These are phyloP conservation scores for Tephrocybe sp. DNA, from an alignment of 768 basidiomycete species.

Conservation along the genomic window DNA sequence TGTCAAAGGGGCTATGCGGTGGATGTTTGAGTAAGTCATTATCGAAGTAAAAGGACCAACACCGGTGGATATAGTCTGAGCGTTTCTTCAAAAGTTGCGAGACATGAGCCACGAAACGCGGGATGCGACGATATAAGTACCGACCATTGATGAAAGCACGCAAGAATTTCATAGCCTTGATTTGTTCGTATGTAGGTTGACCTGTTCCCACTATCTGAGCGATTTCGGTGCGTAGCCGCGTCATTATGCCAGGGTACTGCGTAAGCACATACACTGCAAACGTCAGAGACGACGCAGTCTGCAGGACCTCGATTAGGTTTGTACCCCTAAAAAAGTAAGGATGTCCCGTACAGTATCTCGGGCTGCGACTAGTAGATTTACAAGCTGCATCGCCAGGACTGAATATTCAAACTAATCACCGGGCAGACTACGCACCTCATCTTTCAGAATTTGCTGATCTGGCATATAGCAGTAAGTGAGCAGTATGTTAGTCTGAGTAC, in stretches of 20 bases:
- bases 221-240: slow-evolving; percentile 51
- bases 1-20: slow-evolving; percentile 35
- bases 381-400: slow-evolving; percentile 9
- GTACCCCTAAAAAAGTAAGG: background rate
- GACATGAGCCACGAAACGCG: no score
- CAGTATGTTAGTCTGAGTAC: background rate
- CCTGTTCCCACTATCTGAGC: slow-evolving; percentile 41
- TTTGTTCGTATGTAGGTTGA: slow-evolving; percentile 53
- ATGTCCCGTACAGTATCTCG: slow-evolving; percentile 37
- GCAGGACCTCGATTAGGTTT: background rate
- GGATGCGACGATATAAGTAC: no score
- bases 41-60: slow-evolving; percentile 25
- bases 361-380: slow-evolving; percentile 44
- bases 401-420: background rate
- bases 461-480: background rate
- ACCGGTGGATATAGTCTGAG: slow-evolving; percentile 54
- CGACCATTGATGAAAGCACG: slow-evolving; percentile 56
- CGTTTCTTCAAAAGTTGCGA: slow-evolving; percentile 37
- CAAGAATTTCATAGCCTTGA: slow-evolving; percentile 59
- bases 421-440: slow-evolving; percentile 15
- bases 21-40: background rate
- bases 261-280: slow-evolving; percentile 57
- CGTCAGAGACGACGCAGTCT: slow-evolving; percentile 53
- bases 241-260: slow-evolving; percentile 45
- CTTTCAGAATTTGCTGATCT: slow-evolving; percentile 22